Evolutionary conservation across 2,329 filamentous ascomycete genomes (phyloP), one percentile per base, ranked within the genome.

Genomic region (Colletotrichum costaricense): DNA sequence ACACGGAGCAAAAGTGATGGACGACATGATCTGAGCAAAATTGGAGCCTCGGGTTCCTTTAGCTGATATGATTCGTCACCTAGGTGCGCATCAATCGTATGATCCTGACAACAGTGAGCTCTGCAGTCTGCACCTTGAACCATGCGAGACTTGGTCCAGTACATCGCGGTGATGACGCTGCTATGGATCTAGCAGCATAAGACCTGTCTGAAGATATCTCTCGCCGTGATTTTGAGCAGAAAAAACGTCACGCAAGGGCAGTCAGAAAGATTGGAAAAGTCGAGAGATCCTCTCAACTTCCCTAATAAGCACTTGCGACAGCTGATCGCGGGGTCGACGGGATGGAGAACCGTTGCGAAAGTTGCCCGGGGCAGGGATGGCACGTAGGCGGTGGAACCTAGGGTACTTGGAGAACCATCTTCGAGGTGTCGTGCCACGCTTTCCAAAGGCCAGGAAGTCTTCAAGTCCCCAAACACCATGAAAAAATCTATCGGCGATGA

Each of bases 21-120:
- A 22, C 22, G 16, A 49, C 63, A 57, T 66, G 63, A 57, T 66
- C 63, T 66, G 63, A 66, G 52, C 4, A 58, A 66, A 46, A 49
- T 9, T 11, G 54, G 63, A 16, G 24, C 30, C 57, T n/a, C 16
- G 16, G 1, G 35, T 19, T 16, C n/a, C 52, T 26, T n/a, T 58
- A 8, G 16, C 35, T 2, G 19, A 57, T 12, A 19, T 66, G 63
- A 30, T n/a, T 5, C 26, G 54, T 66, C 35, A 5, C 24, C 16
- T 49, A 42, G 14, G 33, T 49, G 16, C 24, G 33, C 16, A 16
- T 54, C 54, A 22, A 57, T 66, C 54, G 63, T 66, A 66, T 42
- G 54, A 58, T 66, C 19, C 46, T 9, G 9, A 58, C 9, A 11
- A 14, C 22, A n/a, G 9, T 26, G 11, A 24, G 22, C 38, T n/a